Evolutionary conservation across 192 early-diverging fungal genomes (phyloP).

Genomic region (Linnemannia elongata): DNA sequence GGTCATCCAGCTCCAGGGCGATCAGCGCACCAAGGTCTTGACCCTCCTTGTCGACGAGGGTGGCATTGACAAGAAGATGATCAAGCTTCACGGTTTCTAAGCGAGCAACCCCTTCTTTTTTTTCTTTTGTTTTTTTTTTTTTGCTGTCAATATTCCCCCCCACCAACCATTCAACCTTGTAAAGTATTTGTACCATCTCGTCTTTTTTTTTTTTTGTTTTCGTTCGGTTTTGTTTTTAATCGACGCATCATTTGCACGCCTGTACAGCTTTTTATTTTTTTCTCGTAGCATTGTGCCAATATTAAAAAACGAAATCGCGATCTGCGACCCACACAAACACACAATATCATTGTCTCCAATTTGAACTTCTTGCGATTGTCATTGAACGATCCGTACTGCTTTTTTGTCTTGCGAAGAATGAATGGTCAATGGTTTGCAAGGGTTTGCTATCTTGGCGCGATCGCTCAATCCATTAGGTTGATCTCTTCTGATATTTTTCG

Average conservation of each 20-base stretch:
- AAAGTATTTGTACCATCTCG: not conserved
- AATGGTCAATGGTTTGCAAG: no score
- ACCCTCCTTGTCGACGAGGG: slow-evolving; percentile 79
- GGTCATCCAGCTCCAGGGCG: slow-evolving; percentile 95
- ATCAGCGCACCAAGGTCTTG: slow-evolving; percentile 89
- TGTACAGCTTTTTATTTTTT: not conserved
- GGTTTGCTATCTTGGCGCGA: no score
- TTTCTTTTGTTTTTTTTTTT: not conserved
- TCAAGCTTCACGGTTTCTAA: slow-evolving; percentile 98
- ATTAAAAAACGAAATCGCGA: not conserved
- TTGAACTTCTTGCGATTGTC: not conserved
- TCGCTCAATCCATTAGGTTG: not conserved
- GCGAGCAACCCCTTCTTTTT: not conserved
- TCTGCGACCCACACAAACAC: not conserved
- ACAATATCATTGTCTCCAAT: not conserved
- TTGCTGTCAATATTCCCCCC: not conserved
- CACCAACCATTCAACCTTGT: not conserved
- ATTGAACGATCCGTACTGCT: not conserved
- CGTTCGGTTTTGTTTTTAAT: not conserved
- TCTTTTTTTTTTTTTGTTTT: not conserved
- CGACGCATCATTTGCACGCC: not conserved
- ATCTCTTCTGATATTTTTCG: not conserved
- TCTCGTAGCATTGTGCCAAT: slow-evolving; percentile 1
- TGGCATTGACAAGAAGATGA: slow-evolving; percentile 85
- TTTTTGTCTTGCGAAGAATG: not conserved